Base-by-base conservation (phyloP, 1,139 yeast species). In the Pichia sp. region DNA sequence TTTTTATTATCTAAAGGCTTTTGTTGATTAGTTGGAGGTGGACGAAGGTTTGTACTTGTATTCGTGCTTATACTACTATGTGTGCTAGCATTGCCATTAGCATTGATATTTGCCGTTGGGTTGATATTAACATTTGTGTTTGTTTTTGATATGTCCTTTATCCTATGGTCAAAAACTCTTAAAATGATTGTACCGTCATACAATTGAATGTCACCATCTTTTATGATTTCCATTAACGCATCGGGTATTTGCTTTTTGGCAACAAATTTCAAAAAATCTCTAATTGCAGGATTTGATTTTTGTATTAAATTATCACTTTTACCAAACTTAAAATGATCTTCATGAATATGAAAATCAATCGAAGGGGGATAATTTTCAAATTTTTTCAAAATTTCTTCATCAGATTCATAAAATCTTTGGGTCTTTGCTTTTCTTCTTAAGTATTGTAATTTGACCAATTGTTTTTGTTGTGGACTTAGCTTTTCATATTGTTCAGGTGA, bases 151-250 rank as follows among this genome's bases (percentile, higher is more conserved):
- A 12, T 18, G 4, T 32, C 36, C 24, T 69, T 62, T 49, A 67
- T 66, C 13, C 83, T 68, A 64, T 89, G 96, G 63, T 92, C 98
- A 55, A 77, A 79, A 18, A 92, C 84, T 59, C 87, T 88, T 45
- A 92, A 66, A 20, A 92, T 86, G 39, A 90, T 70, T 61, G 95
- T 87, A 0, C 97, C 97, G 64, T 90, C 97, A 63, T 87, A 90
- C 46, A 87, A 77, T 51, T 80, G 77, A 29, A 90, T 78, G 16
- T 90, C 83, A 42, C 92, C 86, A 63, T 90, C 97, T 59, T 87
- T 80, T 49, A 90, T 73, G 20, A 90, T 85, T 66, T 90, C 97
- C 58, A 90, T 80, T 63, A 92, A 81, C 20, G 94, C 90, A 40
- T 88, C 85, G 0, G 97, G 97, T 16, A 92, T 87, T 59, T 82